phyloP scores from a whole-genome alignment of 495 filamentous ascomycete species.

The Aspergillus cavernicola region DNA sequence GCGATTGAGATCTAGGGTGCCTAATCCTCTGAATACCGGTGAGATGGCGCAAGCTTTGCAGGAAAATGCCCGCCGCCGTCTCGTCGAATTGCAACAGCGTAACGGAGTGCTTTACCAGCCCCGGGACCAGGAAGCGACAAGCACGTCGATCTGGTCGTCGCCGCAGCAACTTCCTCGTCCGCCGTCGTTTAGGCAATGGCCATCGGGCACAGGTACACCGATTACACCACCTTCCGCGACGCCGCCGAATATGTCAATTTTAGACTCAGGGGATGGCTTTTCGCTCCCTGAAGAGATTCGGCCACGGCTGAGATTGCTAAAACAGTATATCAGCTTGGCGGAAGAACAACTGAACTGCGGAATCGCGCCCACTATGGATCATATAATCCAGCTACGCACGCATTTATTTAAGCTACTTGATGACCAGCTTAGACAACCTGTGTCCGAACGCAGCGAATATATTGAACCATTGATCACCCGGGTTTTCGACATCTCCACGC shows the following conservation, averaged over 20 bases:
- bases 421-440: constrained; percentile 21
- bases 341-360: constrained; percentile 41
- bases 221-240: constrained; percentile 8
- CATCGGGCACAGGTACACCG: background rate
- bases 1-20: constrained; percentile 15
- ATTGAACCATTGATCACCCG: constrained; percentile 28
- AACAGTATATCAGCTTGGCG: constrained; percentile 30
- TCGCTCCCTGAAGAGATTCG: constrained; percentile 17
- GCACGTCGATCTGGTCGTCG: background rate
- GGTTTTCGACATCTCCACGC: constrained; percentile 26
- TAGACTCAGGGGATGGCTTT: background rate
- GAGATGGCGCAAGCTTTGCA: constrained; percentile 18
- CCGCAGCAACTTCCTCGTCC: constrained; percentile 10
- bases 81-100: constrained; percentile 18
- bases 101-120: background rate
- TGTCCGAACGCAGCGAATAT: constrained; percentile 18
- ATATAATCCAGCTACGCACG: constrained; percentile 31
- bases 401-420: constrained; percentile 32
- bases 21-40: constrained; percentile 8
- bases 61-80: constrained; percentile 20
- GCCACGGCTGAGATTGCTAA: constrained; percentile 23
- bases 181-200: constrained; percentile 10
- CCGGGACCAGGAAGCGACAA: background rate
- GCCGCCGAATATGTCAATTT: background rate
- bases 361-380: constrained; percentile 27